A percentile compares a stretch with the other conserved stretches of the same genome.
These are phyloP conservation scores for Huntiella bhutanensis DNA, from an alignment of 2,329 filamentous ascomycete species.

Conservation along the genomic window DNA sequence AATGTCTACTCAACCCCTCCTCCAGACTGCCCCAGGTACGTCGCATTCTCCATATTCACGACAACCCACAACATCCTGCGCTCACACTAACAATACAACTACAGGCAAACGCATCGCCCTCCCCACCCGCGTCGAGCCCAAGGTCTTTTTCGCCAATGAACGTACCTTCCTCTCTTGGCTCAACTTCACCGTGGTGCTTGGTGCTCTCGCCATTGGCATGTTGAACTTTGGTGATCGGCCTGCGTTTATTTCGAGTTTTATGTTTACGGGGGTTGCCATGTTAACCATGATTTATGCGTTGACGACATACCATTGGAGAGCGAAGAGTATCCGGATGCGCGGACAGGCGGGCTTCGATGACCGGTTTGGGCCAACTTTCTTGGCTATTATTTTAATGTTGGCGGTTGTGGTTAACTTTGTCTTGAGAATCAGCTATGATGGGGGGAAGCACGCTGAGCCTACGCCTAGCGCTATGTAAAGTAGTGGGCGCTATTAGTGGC, in stretches of 20 bases:
- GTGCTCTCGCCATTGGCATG: conserved; percentile 86
- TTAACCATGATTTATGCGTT: conserved; percentile 89
- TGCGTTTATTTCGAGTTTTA: conserved; percentile 79
- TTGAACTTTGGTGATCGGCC: conserved; percentile 94
- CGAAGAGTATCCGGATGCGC: conserved; percentile 73
- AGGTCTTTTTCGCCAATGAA: conserved; percentile 99
- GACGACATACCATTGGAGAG: conserved; percentile 91
- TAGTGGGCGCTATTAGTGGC: not conserved
- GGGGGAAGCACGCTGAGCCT: conserved; percentile 3
- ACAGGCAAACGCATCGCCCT: conserved; percentile 95
- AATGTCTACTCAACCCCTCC: conserved; percentile 89
- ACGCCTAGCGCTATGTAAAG: not conserved
- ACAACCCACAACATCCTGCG: not conserved
- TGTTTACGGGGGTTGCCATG: conserved; percentile 91
- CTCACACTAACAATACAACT: not conserved
- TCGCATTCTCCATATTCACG: conserved; percentile 3
- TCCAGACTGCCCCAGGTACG: conserved; percentile 80
- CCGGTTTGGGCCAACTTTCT: conserved; percentile 75
- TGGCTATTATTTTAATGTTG: conserved; percentile 68
- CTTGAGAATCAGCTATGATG: conserved; percentile 42
- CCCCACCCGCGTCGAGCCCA: conserved; percentile 92
- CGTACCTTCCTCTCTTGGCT: conserved; percentile 98
- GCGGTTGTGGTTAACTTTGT: conserved; percentile 96
- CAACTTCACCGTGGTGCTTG: conserved; percentile 97
- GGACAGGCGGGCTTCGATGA: conserved; percentile 96